A percentile compares a stretch with the other conserved stretches of the same genome.
Evolutionary conservation across 371 early-diverging fungal genomes (phyloP).

Genomic region (Rhizopus delemar): DNA sequence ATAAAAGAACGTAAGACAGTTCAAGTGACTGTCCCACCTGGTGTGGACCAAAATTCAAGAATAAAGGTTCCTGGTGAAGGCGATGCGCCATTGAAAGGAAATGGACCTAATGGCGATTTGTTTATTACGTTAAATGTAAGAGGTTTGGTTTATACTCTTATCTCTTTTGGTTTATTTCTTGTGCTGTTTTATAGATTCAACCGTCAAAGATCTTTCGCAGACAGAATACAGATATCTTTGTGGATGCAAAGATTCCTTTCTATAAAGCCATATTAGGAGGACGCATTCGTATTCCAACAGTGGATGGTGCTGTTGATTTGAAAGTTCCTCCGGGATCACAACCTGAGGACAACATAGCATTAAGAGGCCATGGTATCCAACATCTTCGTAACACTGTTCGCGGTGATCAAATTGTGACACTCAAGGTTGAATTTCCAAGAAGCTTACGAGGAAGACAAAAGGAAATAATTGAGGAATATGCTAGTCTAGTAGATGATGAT

Average conservation of each 20-base stretch:
- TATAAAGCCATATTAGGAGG: conserved; percentile 88
- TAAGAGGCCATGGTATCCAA: conserved; percentile 77
- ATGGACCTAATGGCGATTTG: conserved; percentile 80
- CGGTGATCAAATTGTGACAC: conserved; percentile 88
- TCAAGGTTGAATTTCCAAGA: conserved; percentile 80
- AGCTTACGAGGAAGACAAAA: conserved; percentile 44
- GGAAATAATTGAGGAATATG: conserved; percentile 36
- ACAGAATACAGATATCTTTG: conserved; percentile 76
- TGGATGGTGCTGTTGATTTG: conserved; percentile 91
- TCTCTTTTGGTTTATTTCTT: conserved; percentile 16
- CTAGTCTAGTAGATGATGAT: conserved; percentile 36
- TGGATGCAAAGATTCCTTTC: conserved; percentile 76
- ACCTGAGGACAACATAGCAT: conserved; percentile 76
- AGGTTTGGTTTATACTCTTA: too few species aligned
- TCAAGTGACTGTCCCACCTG: conserved; percentile 79
- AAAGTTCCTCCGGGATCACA: conserved; percentile 86
- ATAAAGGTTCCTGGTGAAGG: conserved; percentile 77
- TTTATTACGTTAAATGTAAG: conserved; percentile 62
- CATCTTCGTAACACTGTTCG: conserved; percentile 50
- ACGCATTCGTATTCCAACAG: conserved; percentile 80
- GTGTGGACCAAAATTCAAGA: conserved; percentile 52
- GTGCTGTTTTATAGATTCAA: conserved; percentile 23
- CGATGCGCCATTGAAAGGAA: conserved; percentile 70
- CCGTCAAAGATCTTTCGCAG: conserved; percentile 76
- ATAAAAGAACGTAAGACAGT: conserved; percentile 69